Evolutionary conservation across 2,329 filamentous ascomycete species (phyloP), one percentile per base, ranked within the genome.

Genomic region (Botrytis fragariae): DNA sequence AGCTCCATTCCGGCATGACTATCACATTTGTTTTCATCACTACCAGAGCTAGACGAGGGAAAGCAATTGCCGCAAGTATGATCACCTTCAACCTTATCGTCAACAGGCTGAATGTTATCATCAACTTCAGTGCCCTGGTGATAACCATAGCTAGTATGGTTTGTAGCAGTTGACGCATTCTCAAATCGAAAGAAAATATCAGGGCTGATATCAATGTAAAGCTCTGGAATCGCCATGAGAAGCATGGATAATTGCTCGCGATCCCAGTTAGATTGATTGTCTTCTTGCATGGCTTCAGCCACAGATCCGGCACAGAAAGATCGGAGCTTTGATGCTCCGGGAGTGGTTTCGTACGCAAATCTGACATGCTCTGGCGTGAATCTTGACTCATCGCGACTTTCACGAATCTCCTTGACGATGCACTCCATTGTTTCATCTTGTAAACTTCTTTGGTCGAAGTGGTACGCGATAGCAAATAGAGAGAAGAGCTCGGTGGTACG

Each of bases 11-110:
- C 14, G 4, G 9, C 25, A 51, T n/a, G 48, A 12, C n/a, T n/a
- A n/a, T 14, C 1, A n/a, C 1, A 0, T n/a, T 51, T 22, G 4
- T 25, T 0, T 51, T n/a, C 48, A 14, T n/a, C 25, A n/a, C 25
- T 54, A 14, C 25, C 48, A 51, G 4, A 14, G 25, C 48, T 22
- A 54, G 4, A 16, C 4, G 1, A 5, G 48, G 25, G 22, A 14
- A 3, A 16, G 25, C 0, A 4, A n/a, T n/a, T n/a, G 12, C 10
- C 12, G n/a, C 12, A 0, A 54, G 48, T n/a, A 9, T 16, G 25
- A 7, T 54, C 1, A 2, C 48, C 22, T n/a, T 12, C 5, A 6
- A n/a, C 6, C 12, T n/a, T 1, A 51, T 51, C 10, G 10, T n/a
- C 4, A 51, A 51, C 4, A 51, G 12, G 12, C 25, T 54, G 22